A percentile compares a stretch with the other conserved stretches of the same genome.
These are phyloP conservation scores for Colletotrichum tropicale DNA, from an alignment of 2,329 filamentous ascomycete genomes.

Conservation along the genomic window DNA sequence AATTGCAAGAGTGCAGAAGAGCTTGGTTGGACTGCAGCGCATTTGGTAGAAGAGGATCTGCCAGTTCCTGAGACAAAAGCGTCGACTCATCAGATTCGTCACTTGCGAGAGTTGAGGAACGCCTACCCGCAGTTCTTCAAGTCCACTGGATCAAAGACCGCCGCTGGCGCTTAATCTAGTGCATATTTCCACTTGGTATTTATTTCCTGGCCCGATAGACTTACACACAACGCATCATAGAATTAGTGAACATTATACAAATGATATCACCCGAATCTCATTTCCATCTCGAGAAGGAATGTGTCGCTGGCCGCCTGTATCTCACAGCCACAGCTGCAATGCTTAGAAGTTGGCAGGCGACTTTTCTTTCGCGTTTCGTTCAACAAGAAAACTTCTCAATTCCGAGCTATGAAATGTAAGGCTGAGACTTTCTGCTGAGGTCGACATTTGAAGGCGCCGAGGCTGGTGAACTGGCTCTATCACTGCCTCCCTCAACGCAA, in stretches of 20 bases:
- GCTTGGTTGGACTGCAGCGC: constrained; percentile 84
- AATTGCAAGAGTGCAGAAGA: constrained; percentile 81
- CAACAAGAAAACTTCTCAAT: neutral
- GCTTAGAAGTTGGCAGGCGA: neutral
- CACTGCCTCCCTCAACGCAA: neutral
- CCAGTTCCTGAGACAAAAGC: constrained; percentile 66
- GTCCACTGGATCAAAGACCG: constrained; percentile 25
- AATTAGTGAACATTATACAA: fast-evolving
- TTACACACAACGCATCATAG: neutral
- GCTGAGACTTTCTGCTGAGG: neutral
- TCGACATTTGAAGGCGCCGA: neutral
- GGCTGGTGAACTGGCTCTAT: neutral
- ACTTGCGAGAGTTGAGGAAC: constrained; percentile 75
- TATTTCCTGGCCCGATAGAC: neutral
- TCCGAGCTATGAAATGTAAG: neutral
- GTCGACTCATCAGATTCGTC: constrained; percentile 75
- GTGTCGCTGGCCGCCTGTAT: fast-evolving
- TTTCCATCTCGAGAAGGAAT: fast-evolving
- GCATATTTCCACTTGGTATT: no score
- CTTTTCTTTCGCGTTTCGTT: neutral
- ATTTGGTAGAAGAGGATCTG: constrained; percentile 81
- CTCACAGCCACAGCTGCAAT: neutral
- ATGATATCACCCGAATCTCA: fast-evolving
- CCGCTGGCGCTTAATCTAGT: neutral
- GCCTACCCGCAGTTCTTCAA: constrained; percentile 90